These are phyloP conservation scores for Kluyveromyces starmeri DNA, from an alignment of 805 yeast species.

Conservation along the genomic window DNA sequence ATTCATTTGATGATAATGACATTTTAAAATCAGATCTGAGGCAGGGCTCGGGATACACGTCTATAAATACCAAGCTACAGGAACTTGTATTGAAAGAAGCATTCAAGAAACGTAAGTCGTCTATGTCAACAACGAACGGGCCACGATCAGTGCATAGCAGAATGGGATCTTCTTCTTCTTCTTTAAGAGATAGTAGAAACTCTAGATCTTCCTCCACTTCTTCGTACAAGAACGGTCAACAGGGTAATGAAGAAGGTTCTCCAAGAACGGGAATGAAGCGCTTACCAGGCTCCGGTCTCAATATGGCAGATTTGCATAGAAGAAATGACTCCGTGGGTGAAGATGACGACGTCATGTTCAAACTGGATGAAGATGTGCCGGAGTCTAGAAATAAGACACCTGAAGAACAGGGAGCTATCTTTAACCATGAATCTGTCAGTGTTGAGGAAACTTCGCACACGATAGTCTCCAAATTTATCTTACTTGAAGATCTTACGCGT, in stretches of 20 bases:
- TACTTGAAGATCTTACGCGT: constrained; percentile 83
- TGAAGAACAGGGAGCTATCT: constrained; percentile 4
- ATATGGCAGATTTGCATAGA: neutral
- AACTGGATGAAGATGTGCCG: constrained; percentile 5
- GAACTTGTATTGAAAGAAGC: constrained; percentile 68
- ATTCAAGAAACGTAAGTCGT: constrained; percentile 39
- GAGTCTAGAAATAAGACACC: constrained; percentile 8
- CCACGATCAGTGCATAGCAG: neutral
- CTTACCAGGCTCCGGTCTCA: constrained; percentile 1
- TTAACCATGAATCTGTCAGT: constrained; percentile 15
- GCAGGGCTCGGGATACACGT: constrained; percentile 39
- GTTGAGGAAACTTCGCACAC: constrained; percentile 23
- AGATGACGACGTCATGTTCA: constrained; percentile 2
- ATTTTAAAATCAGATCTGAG: neutral
- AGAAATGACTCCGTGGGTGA: neutral
- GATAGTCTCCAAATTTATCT: constrained; percentile 50
- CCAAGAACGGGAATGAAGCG: constrained; percentile 8
- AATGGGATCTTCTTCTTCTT: constrained; percentile 4
- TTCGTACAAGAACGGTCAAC: constrained; percentile 1
- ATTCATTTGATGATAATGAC: constrained; percentile 4
- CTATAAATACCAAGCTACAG: constrained; percentile 59
- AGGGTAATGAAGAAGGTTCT: constrained; percentile 5
- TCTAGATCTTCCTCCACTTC: constrained; percentile 6
- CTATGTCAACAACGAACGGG: neutral
- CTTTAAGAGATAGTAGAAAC: constrained; percentile 5